phyloP scores from a whole-genome alignment of 176 grass and related monocot species.

The Triticum urartu region DNA sequence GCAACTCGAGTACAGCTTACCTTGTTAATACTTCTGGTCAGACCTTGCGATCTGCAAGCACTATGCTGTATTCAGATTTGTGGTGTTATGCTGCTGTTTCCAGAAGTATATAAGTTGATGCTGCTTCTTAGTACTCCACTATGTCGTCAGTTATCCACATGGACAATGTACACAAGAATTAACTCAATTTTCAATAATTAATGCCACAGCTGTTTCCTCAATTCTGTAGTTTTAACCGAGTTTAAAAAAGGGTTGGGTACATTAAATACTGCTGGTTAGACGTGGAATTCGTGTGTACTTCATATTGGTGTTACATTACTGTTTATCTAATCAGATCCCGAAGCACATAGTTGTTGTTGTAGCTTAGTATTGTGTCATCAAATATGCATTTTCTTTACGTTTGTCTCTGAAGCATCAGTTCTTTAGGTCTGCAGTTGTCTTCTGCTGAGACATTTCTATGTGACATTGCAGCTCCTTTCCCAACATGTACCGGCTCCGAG shows the following conservation, averaged over 20 bases:
- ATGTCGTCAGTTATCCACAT: not conserved
- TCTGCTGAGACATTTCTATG: not conserved
- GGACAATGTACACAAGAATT: not conserved
- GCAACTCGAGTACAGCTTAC: not conserved
- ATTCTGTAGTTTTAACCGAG: not conserved
- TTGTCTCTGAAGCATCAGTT: not conserved
- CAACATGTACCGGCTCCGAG: not conserved
- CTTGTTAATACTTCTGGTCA: not conserved
- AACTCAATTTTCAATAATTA: not conserved
- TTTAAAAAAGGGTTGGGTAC: not conserved
- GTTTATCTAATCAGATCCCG: not conserved
- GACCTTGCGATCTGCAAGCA: not conserved
- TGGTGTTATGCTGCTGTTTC: not conserved
- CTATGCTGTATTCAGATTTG: not conserved
- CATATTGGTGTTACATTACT: not conserved
- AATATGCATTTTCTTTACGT: not conserved
- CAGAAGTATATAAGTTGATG: not conserved
- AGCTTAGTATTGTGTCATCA: not conserved
- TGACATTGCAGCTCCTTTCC: conserved; percentile 2
- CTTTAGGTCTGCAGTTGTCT: not conserved
- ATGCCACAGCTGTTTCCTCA: not conserved
- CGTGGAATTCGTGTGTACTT: not conserved
- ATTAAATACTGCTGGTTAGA: not conserved
- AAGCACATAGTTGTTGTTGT: not conserved
- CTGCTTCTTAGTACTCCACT: not conserved